A percentile compares a stretch with the other conserved stretches of the same genome.
These are phyloP conservation scores for Zangia roseola DNA, from an alignment of 768 basidiomycete genomes.

Conservation along the genomic window DNA sequence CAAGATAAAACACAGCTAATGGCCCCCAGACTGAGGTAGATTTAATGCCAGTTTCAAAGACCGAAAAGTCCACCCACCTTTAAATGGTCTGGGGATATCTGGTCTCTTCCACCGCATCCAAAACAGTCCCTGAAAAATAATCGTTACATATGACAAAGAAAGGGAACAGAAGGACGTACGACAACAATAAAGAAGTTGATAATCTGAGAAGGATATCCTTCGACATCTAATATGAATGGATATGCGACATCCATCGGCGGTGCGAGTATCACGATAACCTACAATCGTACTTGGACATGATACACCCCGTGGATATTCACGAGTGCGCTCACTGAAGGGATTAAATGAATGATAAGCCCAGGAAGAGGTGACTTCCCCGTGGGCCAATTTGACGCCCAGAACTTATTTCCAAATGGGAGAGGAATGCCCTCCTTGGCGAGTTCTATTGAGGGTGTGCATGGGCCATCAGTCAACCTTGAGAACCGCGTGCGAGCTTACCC, in stretches of 20 bases:
- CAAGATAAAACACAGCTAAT: constrained; percentile 52
- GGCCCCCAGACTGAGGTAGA: constrained; percentile 48
- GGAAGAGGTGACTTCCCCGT: constrained; percentile 56
- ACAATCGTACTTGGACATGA: constrained; percentile 11
- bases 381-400: constrained; percentile 66
- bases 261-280: constrained; percentile 53
- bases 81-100: constrained; percentile 49
- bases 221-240: constrained; percentile 60
- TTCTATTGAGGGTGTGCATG: constrained; percentile 29
- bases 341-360: constrained; percentile 54
- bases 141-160: constrained; percentile 7
- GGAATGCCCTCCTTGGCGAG: constrained; percentile 63
- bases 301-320: too few species aligned
- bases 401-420: constrained; percentile 54
- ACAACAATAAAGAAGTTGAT: constrained; percentile 55
- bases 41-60: too few species aligned
- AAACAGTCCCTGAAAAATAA: constrained; percentile 46
- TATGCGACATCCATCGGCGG: constrained; percentile 54
- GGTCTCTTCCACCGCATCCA: constrained; percentile 56
- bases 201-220: constrained; percentile 49
- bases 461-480: neutral
- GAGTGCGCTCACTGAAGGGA: constrained; percentile 42
- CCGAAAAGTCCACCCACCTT: constrained; percentile 35
- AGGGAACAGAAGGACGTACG: constrained; percentile 32
- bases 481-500: constrained; percentile 33